These are phyloP conservation scores for Ophidiomyces ophidiicola DNA, from an alignment of 2,329 filamentous ascomycete species.

Conservation along the genomic window DNA sequence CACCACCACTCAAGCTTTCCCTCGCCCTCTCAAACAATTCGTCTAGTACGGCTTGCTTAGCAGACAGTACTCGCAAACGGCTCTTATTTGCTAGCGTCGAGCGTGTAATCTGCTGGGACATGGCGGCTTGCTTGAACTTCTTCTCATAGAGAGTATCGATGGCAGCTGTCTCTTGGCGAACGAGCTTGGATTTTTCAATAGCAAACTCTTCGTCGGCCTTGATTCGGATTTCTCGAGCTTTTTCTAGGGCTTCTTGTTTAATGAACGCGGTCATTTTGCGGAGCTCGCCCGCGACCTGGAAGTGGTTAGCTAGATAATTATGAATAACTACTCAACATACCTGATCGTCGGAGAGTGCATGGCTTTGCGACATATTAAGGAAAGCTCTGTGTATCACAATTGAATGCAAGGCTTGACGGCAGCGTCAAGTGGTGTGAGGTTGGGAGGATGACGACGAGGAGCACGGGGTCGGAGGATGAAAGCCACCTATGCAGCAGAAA, in stretches of 20 bases:
- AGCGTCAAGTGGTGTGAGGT: constrained; percentile 11
- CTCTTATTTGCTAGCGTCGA: constrained; percentile 96
- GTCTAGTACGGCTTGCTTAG: constrained; percentile 83
- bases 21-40: constrained; percentile 71
- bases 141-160: constrained; percentile 93
- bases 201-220: constrained; percentile 98
- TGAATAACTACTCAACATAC: constrained; percentile 38
- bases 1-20: constrained; percentile 33
- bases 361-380: constrained; percentile 72
- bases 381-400: constrained; percentile 17
- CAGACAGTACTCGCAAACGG: constrained; percentile 71
- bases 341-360: constrained; percentile 96
- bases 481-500: background rate
- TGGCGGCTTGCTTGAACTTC: constrained; percentile 97
- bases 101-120: constrained; percentile 97
- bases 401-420: background rate
- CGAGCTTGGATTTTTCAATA: constrained; percentile 97
- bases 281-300: constrained; percentile 87
- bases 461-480: background rate
- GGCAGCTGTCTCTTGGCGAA: constrained; percentile 82
- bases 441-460: constrained; percentile 11
- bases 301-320: constrained; percentile 2
- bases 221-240: constrained; percentile 92
- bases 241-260: constrained; percentile 94
- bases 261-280: constrained; percentile 99